Evolutionary conservation across 352 stramenopile genomes (phyloP).

Genomic region (Phytophthora cactorum): DNA sequence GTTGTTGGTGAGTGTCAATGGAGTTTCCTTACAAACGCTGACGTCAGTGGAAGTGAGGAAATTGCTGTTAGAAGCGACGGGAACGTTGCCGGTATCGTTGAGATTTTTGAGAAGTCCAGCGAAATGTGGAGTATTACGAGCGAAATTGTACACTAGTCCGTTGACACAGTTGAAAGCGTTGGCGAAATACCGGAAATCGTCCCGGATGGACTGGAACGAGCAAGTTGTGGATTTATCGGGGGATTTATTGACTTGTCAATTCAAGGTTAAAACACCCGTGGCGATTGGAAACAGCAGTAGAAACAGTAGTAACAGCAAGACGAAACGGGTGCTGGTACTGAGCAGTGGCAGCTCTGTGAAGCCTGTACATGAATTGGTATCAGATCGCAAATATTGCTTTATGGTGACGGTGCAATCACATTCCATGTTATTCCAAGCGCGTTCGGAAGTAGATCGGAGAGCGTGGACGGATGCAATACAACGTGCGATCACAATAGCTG

Average conservation of each 20-base stretch:
- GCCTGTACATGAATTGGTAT: slow-evolving; percentile 64
- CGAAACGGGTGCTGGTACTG: slow-evolving; percentile 51
- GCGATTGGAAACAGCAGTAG: slow-evolving; percentile 17
- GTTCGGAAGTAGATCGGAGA: slow-evolving; percentile 48
- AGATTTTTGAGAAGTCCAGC: slow-evolving; percentile 57
- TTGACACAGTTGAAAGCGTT: slow-evolving; percentile 69
- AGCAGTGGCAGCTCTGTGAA: slow-evolving; percentile 62
- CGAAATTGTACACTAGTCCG: slow-evolving; percentile 58
- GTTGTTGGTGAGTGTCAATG: slow-evolving; percentile 67
- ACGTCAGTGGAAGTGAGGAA: slow-evolving; percentile 45
- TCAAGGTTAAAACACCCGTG: slow-evolving; percentile 31
- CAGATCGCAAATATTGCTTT: slow-evolving; percentile 73
- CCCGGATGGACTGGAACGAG: slow-evolving; percentile 53
- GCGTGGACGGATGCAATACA: slow-evolving; percentile 71
- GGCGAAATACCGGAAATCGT: slow-evolving; percentile 49
- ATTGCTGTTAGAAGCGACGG: slow-evolving; percentile 47
- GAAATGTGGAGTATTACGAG: slow-evolving; percentile 55
- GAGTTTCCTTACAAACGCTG: slow-evolving; percentile 67
- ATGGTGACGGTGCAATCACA: slow-evolving; percentile 64
- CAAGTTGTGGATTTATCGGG: slow-evolving; percentile 71
- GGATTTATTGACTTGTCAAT: slow-evolving; percentile 61
- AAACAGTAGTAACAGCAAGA: slow-evolving; percentile 27
- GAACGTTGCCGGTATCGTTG: slow-evolving; percentile 44
- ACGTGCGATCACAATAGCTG: slow-evolving; percentile 71
- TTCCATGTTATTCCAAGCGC: slow-evolving; percentile 73